A percentile compares a stretch with the other conserved stretches of the same genome.
phyloP scores from a whole-genome alignment of 495 filamentous ascomycete species.

The Achaetomiella virescens region DNA sequence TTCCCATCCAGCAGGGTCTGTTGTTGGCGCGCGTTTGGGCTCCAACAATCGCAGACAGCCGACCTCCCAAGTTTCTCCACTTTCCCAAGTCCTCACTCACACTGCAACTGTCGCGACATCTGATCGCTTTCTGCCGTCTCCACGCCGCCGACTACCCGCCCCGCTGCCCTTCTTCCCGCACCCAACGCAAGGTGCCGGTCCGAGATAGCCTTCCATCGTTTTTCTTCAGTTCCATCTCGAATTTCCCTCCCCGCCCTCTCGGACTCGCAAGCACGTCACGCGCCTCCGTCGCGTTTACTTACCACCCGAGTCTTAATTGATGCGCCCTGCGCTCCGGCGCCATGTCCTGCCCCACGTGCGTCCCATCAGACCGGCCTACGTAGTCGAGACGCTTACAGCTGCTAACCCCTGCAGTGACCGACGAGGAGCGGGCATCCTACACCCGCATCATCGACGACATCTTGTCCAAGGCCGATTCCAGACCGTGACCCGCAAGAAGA shows the following conservation, averaged over 20 bases:
- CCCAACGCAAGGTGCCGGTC: not conserved
- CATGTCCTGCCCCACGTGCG: conserved; percentile 31
- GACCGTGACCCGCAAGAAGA: conserved; percentile 87
- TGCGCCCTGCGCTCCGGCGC: conserved; percentile 16
- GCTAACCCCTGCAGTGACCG: conserved; percentile 48
- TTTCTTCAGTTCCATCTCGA: too few species aligned
- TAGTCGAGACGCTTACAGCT: not conserved
- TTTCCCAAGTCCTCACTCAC: not conserved
- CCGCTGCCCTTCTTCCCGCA: not conserved
- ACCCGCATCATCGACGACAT: conserved; percentile 88
- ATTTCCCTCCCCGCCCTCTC: too few species aligned
- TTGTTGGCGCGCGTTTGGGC: too few species aligned
- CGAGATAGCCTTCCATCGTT: not conserved
- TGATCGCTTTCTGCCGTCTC: not conserved
- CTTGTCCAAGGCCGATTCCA: conserved; percentile 72
- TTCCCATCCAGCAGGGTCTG: too few species aligned
- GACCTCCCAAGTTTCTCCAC: too few species aligned
- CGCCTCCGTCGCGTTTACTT: too few species aligned
- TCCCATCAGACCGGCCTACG: not conserved
- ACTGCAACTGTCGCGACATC: not conserved
- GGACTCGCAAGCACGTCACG: not conserved
- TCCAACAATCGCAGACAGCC: too few species aligned
- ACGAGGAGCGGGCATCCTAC: conserved; percentile 61
- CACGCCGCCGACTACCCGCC: not conserved
- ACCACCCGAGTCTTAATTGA: conserved; percentile 17